Evolutionary conservation across 176 grass and related monocot genomes (phyloP).

Genomic region (Aegilops umbellulata): DNA sequence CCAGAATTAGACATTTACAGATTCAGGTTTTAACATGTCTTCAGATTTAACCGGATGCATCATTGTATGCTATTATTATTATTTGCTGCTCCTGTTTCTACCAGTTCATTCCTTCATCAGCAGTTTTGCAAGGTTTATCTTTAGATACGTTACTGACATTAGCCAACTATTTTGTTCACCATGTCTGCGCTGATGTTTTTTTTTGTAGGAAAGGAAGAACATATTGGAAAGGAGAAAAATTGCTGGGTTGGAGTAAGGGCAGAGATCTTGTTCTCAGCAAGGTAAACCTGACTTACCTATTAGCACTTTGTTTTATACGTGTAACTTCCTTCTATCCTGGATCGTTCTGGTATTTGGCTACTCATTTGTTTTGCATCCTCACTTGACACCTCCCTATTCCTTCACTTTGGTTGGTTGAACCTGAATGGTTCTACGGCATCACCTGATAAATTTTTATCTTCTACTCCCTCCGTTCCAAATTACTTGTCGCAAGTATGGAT

Average conservation of each 20-base stretch:
- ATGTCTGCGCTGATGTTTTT: background rate
- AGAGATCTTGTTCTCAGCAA: background rate
- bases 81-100: background rate
- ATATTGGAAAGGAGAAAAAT: background rate
- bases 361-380: background rate
- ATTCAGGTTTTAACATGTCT: background rate
- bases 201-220: conserved; percentile 26
- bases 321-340: background rate
- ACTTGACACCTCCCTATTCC: background rate
- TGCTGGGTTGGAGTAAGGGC: conserved; percentile 26
- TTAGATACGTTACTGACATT: background rate
- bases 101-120: background rate
- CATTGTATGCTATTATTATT: background rate
- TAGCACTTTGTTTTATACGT: background rate
- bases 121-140: background rate
- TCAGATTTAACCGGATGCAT: conserved; percentile 9
- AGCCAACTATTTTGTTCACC: background rate
- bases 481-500: no score
- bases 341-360: background rate
- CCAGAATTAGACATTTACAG: background rate
- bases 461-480: no score
- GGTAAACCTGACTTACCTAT: background rate
- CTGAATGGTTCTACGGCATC: background rate
- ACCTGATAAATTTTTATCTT: background rate
- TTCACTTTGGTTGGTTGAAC: background rate